phyloP scores from a whole-genome alignment of 352 stramenopile species.

The Phytopythium delawarense region DNA sequence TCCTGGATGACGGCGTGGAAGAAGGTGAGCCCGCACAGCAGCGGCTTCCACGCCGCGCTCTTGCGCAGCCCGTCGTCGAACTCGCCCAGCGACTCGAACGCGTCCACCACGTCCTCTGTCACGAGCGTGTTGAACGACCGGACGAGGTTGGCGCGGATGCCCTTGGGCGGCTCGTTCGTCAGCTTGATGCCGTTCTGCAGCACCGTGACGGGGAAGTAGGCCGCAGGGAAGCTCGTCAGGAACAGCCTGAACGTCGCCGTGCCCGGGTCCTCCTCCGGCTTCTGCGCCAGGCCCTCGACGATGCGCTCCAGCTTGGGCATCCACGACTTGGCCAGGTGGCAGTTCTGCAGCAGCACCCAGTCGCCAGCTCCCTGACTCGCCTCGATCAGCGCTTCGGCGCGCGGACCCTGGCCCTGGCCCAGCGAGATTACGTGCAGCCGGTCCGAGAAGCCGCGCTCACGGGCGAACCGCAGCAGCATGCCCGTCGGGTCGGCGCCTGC shows the following conservation, averaged over 20 bases:
- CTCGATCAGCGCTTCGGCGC: constrained; percentile 89
- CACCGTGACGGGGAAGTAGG: constrained; percentile 92
- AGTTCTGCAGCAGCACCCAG: constrained; percentile 95
- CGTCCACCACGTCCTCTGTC: constrained; percentile 63
- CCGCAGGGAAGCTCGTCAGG: constrained; percentile 89
- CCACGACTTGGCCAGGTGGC: constrained; percentile 93
- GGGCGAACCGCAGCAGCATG: constrained; percentile 92
- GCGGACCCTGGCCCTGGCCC: constrained; percentile 89
- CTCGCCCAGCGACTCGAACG: constrained; percentile 40
- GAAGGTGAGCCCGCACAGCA: constrained; percentile 88
- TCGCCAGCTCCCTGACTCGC: constrained; percentile 76
- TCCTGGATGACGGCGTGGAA: constrained; percentile 95
- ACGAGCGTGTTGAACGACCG: constrained; percentile 88
- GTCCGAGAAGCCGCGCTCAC: constrained; percentile 85
- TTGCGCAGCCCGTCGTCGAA: constrained; percentile 69
- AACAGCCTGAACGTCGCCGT: constrained; percentile 87
- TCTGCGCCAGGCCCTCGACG: constrained; percentile 78
- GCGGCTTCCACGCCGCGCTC: constrained; percentile 80
- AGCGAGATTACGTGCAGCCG: constrained; percentile 90
- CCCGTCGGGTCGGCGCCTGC: constrained; percentile 90
- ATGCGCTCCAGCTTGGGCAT: constrained; percentile 92
- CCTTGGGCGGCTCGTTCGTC: constrained; percentile 91
- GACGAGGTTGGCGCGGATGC: constrained; percentile 86
- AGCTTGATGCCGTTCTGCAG: constrained; percentile 93
- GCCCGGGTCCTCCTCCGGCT: constrained; percentile 43